Evolutionary conservation across 2,329 filamentous ascomycete species (phyloP), one percentile per base, ranked within the genome.

Genomic region (Diaporthe citri): DNA sequence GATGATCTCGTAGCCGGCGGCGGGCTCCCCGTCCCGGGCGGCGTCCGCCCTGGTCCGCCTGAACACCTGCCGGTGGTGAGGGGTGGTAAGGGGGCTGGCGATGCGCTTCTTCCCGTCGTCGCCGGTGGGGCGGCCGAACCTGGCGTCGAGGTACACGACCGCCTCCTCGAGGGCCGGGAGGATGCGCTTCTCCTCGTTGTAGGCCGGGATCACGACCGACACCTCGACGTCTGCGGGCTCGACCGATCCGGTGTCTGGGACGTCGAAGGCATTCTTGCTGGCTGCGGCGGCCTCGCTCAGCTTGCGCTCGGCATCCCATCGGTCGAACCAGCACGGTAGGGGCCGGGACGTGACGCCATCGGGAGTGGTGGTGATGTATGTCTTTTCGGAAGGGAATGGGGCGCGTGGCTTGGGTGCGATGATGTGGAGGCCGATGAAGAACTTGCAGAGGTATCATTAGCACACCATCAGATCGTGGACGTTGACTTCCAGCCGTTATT

Each of bases 151-250:
- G 82, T 96, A 98, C 67, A 91, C 92, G 36, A 98, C 93, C 1
- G 97, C 95, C 84, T 99, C 97, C 81, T 97, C 93, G 17, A 99
- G 88, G 85, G 98, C 98, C 15, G 93, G 93, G 17, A 91, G 88
- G 62, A 99, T 89, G 41, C 97, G 92, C 75, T 94, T 89, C 82
- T 96, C 93, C 82, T 99, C 97, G 79, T 99, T 99, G 88, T 95
- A 99, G 13, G 97, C 97, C 0, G 97, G 97, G 57, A 99, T 93
- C 0, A 99, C 95, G 10, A 98, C 92, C 72, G 94, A 97, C 87
- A 99, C 92, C 82, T 93, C 94, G n/a, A 98, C 85, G 77, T 96
- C 92, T 20, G 95, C 90, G 2, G 92, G 89, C 77, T 95, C 93
- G 72, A 97, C 93, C 59, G 87, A 84, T 78, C 90, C 88, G 22